Evolutionary conservation across 495 filamentous ascomycete species (phyloP).

Genomic region (Penicillium daleae): DNA sequence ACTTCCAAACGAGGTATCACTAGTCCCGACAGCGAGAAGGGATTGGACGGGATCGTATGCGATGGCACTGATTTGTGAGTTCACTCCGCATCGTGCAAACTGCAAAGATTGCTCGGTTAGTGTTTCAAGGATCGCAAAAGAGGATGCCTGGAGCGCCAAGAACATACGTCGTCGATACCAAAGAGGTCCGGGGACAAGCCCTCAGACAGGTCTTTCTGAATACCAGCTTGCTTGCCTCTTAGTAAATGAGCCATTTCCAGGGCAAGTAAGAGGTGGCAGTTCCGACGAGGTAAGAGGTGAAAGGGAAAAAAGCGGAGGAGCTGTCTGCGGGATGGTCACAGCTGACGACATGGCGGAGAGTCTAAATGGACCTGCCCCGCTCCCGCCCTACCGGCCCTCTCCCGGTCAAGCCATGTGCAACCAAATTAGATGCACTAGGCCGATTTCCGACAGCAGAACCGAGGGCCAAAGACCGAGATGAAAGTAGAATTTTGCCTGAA

Average conservation of each 20-base stretch:
- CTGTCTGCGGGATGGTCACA: constrained; percentile 22
- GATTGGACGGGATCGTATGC: constrained; percentile 94
- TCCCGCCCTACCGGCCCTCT: constrained; percentile 22
- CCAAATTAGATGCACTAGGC: not conserved
- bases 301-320: constrained; percentile 23
- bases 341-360: constrained; percentile 37
- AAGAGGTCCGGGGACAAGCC: constrained; percentile 76
- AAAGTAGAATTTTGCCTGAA: not conserved
- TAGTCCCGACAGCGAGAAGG: constrained; percentile 89
- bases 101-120: constrained; percentile 38
- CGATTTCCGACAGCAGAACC: not conserved
- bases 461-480: not conserved
- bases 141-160: constrained; percentile 38
- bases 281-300: constrained; percentile 5
- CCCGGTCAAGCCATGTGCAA: not conserved
- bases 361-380: constrained; percentile 38
- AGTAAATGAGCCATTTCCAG: constrained; percentile 78
- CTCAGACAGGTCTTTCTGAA: constrained; percentile 86
- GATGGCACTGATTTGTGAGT: constrained; percentile 79
- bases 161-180: constrained; percentile 74
- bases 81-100: constrained; percentile 83
- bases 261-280: constrained; percentile 9
- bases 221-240: constrained; percentile 88
- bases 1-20: constrained; percentile 73
- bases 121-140: constrained; percentile 18